Percentiles rank a stretch among this genome's conserved stretches.
Conservation (phyloP, 257 asterid species). For the Rhazya stricta region DNA sequence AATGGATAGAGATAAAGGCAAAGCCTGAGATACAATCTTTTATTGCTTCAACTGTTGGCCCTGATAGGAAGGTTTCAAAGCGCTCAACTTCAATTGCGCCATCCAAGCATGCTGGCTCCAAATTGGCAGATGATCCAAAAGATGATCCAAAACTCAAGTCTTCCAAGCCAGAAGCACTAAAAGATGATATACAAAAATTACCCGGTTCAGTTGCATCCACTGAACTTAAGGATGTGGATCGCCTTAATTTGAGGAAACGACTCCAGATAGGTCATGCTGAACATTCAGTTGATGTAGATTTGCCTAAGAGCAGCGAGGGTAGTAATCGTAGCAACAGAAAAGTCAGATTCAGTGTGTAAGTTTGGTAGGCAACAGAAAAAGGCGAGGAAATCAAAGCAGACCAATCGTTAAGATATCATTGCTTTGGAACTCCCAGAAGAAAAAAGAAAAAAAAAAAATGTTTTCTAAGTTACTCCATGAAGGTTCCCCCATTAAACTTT, state of each 20-base stretch:
- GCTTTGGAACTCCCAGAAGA: not conserved
- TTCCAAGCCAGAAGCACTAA: slow-evolving; percentile 1
- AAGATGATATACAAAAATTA: slow-evolving; percentile 12
- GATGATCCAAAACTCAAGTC: slow-evolving; percentile 14
- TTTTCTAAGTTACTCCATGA: not conserved
- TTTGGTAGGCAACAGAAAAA: not conserved
- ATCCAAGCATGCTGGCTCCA: slow-evolving; percentile 4
- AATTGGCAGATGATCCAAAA: slow-evolving; percentile 3
- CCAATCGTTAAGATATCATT: not conserved
- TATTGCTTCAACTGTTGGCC: slow-evolving; percentile 24
- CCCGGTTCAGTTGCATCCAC: slow-evolving; percentile 1
- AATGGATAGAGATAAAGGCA: slow-evolving; percentile 40
- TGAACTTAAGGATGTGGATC: slow-evolving; percentile 4
- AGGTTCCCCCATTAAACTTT: not conserved
- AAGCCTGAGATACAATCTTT: slow-evolving; percentile 40
- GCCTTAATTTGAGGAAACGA: slow-evolving; percentile 12
- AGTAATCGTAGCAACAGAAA: not conserved
- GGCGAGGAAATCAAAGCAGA: not conserved
- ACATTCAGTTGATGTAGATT: not conserved
- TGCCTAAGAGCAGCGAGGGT: not conserved
- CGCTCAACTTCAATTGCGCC: slow-evolving; percentile 12
- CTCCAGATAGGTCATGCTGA: not conserved
- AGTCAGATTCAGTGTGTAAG: not conserved
- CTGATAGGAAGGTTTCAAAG: slow-evolving; percentile 7
- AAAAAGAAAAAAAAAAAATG: too few relatives aligned